Percentiles rank a stretch among this genome's conserved stretches.
Conservation (phyloP, 345 rosid species). For the Syzygium grande region DNA sequence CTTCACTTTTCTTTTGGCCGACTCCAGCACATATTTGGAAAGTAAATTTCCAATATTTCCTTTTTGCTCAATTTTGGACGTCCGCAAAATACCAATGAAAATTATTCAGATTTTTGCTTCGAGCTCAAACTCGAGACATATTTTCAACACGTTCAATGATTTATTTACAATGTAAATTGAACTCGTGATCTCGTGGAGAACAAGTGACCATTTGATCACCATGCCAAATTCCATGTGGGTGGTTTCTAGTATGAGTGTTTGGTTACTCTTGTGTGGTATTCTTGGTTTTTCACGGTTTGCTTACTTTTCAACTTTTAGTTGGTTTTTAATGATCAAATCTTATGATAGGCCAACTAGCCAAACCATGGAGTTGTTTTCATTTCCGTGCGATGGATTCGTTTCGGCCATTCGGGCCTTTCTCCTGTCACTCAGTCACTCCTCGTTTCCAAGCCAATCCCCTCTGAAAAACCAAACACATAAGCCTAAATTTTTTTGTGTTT, state of each 20-base stretch:
- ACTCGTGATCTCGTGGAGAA: accelerated
- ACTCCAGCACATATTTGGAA: no score
- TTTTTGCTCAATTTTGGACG: no score
- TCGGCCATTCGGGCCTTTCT: neutral
- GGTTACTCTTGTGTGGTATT: neutral
- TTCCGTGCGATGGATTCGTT: neutral
- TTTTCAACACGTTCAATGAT: neutral
- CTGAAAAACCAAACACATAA: neutral
- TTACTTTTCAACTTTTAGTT: neutral
- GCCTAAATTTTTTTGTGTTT: neutral
- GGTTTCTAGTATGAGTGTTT: neutral
- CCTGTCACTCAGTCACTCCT: neutral
- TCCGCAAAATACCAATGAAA: no score
- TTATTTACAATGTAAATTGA: neutral
- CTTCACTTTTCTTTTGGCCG: no score
- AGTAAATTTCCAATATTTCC: no score
- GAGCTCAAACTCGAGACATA: no score
- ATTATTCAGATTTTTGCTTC: no score
- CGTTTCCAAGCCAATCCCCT: neutral
- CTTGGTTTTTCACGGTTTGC: neutral
- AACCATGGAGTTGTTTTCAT: neutral
- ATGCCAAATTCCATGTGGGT: neutral
- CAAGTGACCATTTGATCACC: neutral
- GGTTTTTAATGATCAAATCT: neutral
- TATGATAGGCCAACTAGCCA: neutral